These are phyloP conservation scores for Didymella pinodella DNA, from an alignment of 2,329 filamentous ascomycete species.

Conservation along the genomic window DNA sequence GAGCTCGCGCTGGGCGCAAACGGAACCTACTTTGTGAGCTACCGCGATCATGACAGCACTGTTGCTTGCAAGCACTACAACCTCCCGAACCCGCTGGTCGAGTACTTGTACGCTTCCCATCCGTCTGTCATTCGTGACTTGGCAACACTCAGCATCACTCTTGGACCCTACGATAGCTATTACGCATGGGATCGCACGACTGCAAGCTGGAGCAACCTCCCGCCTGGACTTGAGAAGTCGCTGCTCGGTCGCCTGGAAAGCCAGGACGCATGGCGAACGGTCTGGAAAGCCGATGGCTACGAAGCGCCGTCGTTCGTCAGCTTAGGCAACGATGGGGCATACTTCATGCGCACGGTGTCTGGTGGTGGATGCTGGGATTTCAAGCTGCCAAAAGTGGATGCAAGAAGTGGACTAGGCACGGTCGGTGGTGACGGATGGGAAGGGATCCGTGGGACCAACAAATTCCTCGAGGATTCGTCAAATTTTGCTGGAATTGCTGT, in stretches of 20 bases:
- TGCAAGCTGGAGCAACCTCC: slow-evolving; percentile 42
- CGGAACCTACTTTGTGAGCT: slow-evolving; percentile 40
- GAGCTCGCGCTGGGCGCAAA: slow-evolving; percentile 37
- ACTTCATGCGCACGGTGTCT: slow-evolving; percentile 44
- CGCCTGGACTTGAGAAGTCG: slow-evolving; percentile 39
- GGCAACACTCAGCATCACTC: slow-evolving; percentile 35
- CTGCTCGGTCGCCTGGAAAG: slow-evolving; percentile 32
- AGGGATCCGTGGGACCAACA: slow-evolving; percentile 40
- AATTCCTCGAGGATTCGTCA: slow-evolving; percentile 33
- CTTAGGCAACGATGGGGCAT: slow-evolving; percentile 40
- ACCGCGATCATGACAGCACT: slow-evolving; percentile 33
- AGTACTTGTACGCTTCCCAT: slow-evolving; percentile 40
- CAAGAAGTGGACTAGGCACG: slow-evolving; percentile 20
- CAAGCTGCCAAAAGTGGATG: slow-evolving; percentile 26
- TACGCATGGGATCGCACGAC: slow-evolving; percentile 41
- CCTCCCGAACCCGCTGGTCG: slow-evolving; percentile 42
- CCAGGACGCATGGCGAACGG: slow-evolving; percentile 36
- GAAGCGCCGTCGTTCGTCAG: slow-evolving; percentile 43
- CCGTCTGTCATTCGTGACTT: slow-evolving; percentile 39
- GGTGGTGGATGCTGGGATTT: slow-evolving; percentile 46
- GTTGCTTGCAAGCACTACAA: slow-evolving; percentile 39
- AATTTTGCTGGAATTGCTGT: slow-evolving; percentile 40
- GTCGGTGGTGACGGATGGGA: slow-evolving; percentile 30
- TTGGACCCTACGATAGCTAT: slow-evolving; percentile 42
- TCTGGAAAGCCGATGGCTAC: slow-evolving; percentile 36